Evolutionary conservation across 345 rosid genomes (phyloP).

Genomic region (Linum trigynum): DNA sequence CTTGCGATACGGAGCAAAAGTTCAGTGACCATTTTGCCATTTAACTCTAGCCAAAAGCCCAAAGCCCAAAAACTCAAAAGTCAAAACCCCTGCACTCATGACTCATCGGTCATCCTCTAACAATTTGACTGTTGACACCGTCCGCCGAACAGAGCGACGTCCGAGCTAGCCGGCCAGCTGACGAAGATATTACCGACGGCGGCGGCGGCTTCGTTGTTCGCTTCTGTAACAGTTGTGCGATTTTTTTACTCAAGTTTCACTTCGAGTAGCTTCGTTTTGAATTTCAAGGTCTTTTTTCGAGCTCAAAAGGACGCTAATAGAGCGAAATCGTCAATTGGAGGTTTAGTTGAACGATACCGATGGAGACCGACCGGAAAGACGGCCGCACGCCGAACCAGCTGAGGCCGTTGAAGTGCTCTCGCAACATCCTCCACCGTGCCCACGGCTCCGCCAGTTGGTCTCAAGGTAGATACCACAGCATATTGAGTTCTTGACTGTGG

Average conservation of each 20-base stretch:
- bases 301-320: neutral
- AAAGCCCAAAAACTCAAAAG: too few relatives aligned
- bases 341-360: conserved; percentile 1
- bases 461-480: conserved; percentile 50
- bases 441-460: conserved; percentile 97
- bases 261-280: neutral
- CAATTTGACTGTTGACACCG: too few relatives aligned
- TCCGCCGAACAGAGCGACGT: too few relatives aligned
- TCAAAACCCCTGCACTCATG: too few relatives aligned
- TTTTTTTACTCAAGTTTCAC: neutral
- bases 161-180: too few relatives aligned
- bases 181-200: too few relatives aligned
- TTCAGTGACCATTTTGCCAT: too few relatives aligned
- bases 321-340: neutral
- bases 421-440: conserved; percentile 68
- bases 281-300: too few relatives aligned
- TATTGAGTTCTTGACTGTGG: neutral
- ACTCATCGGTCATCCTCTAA: too few relatives aligned
- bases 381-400: conserved; percentile 61
- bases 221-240: neutral
- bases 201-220: too few relatives aligned
- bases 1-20: too few relatives aligned
- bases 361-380: conserved; percentile 62
- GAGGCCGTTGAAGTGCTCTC: conserved; percentile 72
- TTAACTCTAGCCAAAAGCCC: too few relatives aligned